These are phyloP conservation scores for Aspergillus biplanus DNA, from an alignment of 495 filamentous ascomycete species.

Conservation along the genomic window DNA sequence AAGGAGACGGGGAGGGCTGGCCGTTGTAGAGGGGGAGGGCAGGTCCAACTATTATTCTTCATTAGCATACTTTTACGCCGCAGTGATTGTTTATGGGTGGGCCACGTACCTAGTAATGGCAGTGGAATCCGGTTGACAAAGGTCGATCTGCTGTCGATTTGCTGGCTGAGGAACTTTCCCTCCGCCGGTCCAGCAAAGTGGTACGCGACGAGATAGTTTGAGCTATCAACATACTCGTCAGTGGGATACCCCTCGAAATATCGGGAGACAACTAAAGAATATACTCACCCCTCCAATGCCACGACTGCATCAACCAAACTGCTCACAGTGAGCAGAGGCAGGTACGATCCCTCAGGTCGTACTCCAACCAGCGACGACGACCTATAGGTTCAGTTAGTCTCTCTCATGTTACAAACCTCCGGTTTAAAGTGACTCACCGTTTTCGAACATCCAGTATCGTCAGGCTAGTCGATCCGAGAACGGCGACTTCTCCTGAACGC, in stretches of 20 bases:
- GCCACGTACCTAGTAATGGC: background rate
- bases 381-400: background rate
- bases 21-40: background rate
- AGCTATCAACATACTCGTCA: background rate
- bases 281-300: no score
- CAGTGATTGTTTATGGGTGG: background rate
- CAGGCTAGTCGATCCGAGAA: background rate
- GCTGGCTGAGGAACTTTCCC: slow-evolving; percentile 7
- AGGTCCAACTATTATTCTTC: background rate
- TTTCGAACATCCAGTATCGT: background rate
- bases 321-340: background rate
- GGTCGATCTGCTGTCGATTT: slow-evolving; percentile 4
- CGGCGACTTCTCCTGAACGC: background rate
- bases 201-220: background rate
- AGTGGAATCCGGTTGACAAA: slow-evolving; percentile 3
- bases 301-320: background rate
- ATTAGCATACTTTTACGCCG: no score
- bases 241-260: no score
- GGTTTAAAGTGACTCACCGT: background rate
- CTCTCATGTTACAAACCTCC: background rate
- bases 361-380: background rate
- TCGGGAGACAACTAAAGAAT: no score
- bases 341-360: background rate
- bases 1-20: background rate
- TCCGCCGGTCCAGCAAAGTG: background rate